These are phyloP conservation scores for Sporormia fimetaria DNA, from an alignment of 495 filamentous ascomycete genomes.

Conservation along the genomic window DNA sequence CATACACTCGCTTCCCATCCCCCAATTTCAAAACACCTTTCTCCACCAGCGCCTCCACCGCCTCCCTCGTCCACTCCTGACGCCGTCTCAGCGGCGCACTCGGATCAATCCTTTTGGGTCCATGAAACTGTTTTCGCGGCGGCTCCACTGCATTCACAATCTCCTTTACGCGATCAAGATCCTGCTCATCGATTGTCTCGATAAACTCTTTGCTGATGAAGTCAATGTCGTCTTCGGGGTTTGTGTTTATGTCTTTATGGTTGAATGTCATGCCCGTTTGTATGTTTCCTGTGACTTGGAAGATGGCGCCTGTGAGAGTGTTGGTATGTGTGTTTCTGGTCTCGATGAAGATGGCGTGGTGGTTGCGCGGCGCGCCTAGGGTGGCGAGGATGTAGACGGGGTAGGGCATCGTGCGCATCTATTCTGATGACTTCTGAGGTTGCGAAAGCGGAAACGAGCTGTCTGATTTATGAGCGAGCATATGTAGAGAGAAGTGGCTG, in stretches of 20 bases:
- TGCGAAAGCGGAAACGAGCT: too few relatives aligned
- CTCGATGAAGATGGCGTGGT: conserved; percentile 16
- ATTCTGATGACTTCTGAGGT: too few relatives aligned
- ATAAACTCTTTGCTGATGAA: conserved; percentile 2
- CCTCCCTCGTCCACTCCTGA: conserved; percentile 16
- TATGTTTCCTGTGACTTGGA: conserved; percentile 15
- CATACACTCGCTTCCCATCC: too few relatives aligned
- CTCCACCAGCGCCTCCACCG: too few relatives aligned
- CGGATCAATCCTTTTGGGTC: conserved; percentile 12
- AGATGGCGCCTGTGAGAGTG: conserved; percentile 4
- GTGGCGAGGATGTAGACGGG: conserved; percentile 2
- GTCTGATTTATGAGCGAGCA: too few relatives aligned
- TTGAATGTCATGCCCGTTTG: conserved; percentile 11
- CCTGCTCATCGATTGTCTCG: conserved; percentile 8
- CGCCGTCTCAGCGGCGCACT: conserved; percentile 9
- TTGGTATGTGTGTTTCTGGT: too few relatives aligned
- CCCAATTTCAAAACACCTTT: too few relatives aligned
- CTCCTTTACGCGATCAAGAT: conserved; percentile 5
- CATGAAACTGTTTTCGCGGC: conserved; percentile 12
- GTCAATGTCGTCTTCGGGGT: background rate
- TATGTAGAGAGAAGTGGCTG: too few relatives aligned
- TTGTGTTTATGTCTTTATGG: conserved; percentile 1
- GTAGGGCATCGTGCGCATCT: too few relatives aligned
- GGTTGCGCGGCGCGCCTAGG: conserved; percentile 3
- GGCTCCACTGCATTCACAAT: conserved; percentile 5